Percentiles rank a stretch among this genome's conserved stretches.
These are phyloP conservation scores for Boeremia lycopersici DNA, from an alignment of 2,329 filamentous ascomycete species.

Conservation along the genomic window DNA sequence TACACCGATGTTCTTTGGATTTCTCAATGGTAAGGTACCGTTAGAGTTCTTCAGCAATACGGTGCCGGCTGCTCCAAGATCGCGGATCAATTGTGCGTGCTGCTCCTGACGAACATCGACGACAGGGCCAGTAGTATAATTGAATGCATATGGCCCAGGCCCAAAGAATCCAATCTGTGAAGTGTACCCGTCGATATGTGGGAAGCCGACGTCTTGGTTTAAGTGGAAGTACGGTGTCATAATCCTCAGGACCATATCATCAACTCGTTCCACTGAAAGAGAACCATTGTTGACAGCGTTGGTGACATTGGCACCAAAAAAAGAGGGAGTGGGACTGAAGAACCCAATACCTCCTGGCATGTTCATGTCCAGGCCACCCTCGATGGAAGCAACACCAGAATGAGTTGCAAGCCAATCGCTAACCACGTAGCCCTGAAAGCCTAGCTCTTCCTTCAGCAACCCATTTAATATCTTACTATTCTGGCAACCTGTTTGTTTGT, in stretches of 20 bases:
- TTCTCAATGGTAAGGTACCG: conserved; percentile 57
- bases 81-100: conserved; percentile 46
- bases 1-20: conserved; percentile 54
- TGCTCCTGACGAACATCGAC: conserved; percentile 49
- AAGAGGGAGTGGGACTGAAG: conserved; percentile 20
- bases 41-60: conserved; percentile 57
- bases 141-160: conserved; percentile 26
- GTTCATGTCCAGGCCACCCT: conserved; percentile 57
- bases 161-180: conserved; percentile 28
- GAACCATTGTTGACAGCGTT: conserved; percentile 48
- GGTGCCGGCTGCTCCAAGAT: conserved; percentile 49
- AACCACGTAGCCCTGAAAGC: conserved; percentile 56
- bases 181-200: conserved; percentile 40
- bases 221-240: conserved; percentile 54
- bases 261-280: conserved; percentile 45
- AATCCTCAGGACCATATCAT: conserved; percentile 55
- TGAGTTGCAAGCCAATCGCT: conserved; percentile 47
- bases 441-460: conserved; percentile 58
- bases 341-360: conserved; percentile 46
- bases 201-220: conserved; percentile 47
- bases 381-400: conserved; percentile 48
- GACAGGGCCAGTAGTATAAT: conserved; percentile 41
- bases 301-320: conserved; percentile 48
- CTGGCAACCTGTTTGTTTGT: conserved; percentile 27
- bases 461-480: conserved; percentile 54